These are phyloP conservation scores for Neurospora tetrasperma DNA, from an alignment of 495 filamentous ascomycete genomes.

Conservation along the genomic window DNA sequence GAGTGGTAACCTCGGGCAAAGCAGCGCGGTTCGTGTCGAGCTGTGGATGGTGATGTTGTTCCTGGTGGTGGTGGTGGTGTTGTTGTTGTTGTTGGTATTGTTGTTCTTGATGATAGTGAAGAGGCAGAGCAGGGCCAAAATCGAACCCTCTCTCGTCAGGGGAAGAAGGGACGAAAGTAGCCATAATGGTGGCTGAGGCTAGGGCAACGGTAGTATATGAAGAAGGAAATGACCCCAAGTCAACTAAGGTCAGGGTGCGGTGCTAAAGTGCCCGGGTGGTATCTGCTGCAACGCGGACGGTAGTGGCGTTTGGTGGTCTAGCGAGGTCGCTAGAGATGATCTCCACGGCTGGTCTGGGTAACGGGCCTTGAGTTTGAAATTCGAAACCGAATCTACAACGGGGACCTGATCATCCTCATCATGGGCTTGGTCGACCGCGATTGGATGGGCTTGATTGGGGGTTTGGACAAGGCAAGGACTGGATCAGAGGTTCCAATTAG, in stretches of 20 bases:
- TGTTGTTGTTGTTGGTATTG: neutral
- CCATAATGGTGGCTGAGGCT: neutral
- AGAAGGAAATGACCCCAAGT: neutral
- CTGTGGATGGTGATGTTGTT: neutral
- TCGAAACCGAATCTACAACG: neutral
- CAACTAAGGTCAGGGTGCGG: neutral
- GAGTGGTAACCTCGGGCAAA: neutral
- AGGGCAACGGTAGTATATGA: neutral
- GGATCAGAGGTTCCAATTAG: neutral
- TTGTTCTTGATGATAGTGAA: neutral
- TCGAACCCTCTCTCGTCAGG: neutral
- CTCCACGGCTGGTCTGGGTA: neutral
- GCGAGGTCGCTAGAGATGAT: neutral
- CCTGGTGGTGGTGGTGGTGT: neutral
- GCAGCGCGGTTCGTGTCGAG: neutral
- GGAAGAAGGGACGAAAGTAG: neutral
- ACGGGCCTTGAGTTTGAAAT: neutral
- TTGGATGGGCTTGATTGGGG: neutral
- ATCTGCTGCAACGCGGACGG: neutral
- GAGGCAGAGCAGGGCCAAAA: neutral
- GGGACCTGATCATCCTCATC: neutral
- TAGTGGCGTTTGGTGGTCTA: neutral
- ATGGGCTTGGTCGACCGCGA: neutral
- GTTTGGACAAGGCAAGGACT: neutral
- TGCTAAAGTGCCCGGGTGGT: neutral